These are phyloP conservation scores for Epicoccum nigrum DNA, from an alignment of 2,329 filamentous ascomycete species.

Conservation along the genomic window DNA sequence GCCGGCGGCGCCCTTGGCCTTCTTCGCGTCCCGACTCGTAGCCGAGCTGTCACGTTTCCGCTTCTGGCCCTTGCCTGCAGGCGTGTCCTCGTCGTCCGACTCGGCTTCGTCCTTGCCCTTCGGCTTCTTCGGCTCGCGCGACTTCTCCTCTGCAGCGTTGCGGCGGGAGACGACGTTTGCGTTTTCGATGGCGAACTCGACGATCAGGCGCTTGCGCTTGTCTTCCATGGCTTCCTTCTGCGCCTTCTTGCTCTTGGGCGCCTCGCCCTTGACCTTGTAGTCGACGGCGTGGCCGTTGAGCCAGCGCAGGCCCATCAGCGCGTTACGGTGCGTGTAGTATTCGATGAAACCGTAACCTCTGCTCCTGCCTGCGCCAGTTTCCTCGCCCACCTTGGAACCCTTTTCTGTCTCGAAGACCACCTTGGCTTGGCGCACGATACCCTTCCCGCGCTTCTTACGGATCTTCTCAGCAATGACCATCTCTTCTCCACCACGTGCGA, in stretches of 20 bases:
- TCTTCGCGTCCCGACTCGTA: constrained; percentile 9
- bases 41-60: constrained; percentile 45
- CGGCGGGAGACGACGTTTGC: constrained; percentile 90
- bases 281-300: constrained; percentile 77
- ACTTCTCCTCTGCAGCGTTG: constrained; percentile 66
- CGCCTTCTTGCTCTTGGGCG: constrained; percentile 48
- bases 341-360: constrained; percentile 98
- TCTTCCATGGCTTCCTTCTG: constrained; percentile 61
- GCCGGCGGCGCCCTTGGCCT: constrained; percentile 22
- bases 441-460: constrained; percentile 82
- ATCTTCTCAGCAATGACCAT: constrained; percentile 80
- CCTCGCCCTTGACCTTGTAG: constrained; percentile 57
- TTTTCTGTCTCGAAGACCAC: constrained; percentile 89
- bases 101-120: constrained; percentile 14
- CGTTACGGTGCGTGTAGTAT: constrained; percentile 91
- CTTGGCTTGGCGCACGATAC: constrained; percentile 90
- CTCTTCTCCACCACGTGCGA: constrained; percentile 76
- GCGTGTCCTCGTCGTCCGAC: constrained; percentile 12
- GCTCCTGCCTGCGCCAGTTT: constrained; percentile 77
- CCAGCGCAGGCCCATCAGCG: constrained; percentile 92
- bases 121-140: constrained; percentile 52
- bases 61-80: constrained; percentile 41
- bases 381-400: constrained; percentile 81
- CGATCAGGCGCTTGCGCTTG: constrained; percentile 86
- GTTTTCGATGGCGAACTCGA: constrained; percentile 98